Percentiles rank a stretch among this genome's conserved stretches.
These are phyloP conservation scores for Aspergillus brunneoviolaceus DNA, from an alignment of 2,329 filamentous ascomycete species.

Conservation along the genomic window DNA sequence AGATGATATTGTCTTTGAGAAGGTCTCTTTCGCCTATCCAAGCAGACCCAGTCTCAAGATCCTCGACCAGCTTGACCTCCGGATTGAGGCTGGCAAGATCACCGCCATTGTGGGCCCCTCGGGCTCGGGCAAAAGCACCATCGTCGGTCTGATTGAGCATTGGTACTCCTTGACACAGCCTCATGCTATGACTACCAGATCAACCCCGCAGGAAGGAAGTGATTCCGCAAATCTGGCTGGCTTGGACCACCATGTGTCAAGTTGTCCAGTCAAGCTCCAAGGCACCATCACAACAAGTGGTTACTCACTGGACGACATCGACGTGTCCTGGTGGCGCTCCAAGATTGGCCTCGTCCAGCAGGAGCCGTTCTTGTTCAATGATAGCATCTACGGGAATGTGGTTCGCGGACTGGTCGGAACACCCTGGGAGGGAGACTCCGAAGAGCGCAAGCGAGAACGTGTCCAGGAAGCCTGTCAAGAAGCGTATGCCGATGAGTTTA, in stretches of 20 bases:
- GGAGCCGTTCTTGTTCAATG: constrained; percentile 67
- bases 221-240: too few species aligned
- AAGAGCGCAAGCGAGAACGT: constrained; percentile 45
- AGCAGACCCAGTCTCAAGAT: too few species aligned
- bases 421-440: constrained; percentile 35
- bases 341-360: constrained; percentile 66
- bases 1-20: too few species aligned
- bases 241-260: too few species aligned
- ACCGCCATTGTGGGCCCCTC: constrained; percentile 48
- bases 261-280: too few species aligned
- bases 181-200: too few species aligned
- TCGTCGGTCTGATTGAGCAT: constrained; percentile 44
- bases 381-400: constrained; percentile 64
- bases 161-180: constrained; percentile 33
- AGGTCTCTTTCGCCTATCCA: too few species aligned
- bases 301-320: constrained; percentile 55
- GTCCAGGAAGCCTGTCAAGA: constrained; percentile 64
- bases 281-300: constrained; percentile 11
- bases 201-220: too few species aligned
- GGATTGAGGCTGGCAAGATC: constrained; percentile 28
- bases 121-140: constrained; percentile 48
- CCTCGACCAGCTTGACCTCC: too few species aligned
- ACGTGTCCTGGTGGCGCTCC: constrained; percentile 61
- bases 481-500: constrained; percentile 33
- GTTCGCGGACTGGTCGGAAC: constrained; percentile 54